Percentiles rank a stretch among this genome's conserved stretches.
Conservation (phyloP, 306 rosid genomes). For the Dicorynia guianensis region DNA sequence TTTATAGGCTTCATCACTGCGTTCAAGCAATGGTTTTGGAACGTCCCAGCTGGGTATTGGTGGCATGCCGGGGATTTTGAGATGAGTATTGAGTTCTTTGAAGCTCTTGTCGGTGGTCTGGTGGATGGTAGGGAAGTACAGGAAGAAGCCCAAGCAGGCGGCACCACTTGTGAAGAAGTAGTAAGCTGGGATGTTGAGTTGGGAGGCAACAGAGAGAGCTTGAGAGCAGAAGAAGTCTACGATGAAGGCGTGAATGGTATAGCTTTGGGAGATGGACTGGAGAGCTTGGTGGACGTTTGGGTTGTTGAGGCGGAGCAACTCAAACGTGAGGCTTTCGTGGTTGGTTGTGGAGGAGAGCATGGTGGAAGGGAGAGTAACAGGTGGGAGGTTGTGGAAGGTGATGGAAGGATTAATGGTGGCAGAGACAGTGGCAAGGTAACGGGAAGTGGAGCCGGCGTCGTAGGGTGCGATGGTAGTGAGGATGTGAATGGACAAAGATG, state of each 20-base stretch:
- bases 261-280: constrained; percentile 17
- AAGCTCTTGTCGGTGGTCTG: constrained; percentile 36
- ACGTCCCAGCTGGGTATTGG: constrained; percentile 44
- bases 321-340: constrained; percentile 42
- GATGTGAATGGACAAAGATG: constrained; percentile 47
- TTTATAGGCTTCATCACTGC: constrained; percentile 34
- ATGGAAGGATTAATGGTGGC: constrained; percentile 39
- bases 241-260: constrained; percentile 43
- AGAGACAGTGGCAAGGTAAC: constrained; percentile 49
- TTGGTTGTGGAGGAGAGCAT: constrained; percentile 23
- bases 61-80: constrained; percentile 47
- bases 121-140: constrained; percentile 40
- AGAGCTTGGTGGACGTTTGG: constrained; percentile 28
- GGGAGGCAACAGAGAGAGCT: constrained; percentile 28
- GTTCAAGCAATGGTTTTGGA: constrained; percentile 38
- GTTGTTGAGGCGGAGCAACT: constrained; percentile 42
- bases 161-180: constrained; percentile 39
- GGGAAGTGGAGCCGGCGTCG: constrained; percentile 33
- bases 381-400: constrained; percentile 45
- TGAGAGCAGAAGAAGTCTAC: constrained; percentile 47
- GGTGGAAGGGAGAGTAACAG: background rate
- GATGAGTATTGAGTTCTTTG: constrained; percentile 36
- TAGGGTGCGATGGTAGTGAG: constrained; percentile 48
- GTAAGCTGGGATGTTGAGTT: constrained; percentile 47
- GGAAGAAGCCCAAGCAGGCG: background rate